phyloP scores from a whole-genome alignment of 2,329 filamentous ascomycete genomes.

The Colletotrichum incanum region DNA sequence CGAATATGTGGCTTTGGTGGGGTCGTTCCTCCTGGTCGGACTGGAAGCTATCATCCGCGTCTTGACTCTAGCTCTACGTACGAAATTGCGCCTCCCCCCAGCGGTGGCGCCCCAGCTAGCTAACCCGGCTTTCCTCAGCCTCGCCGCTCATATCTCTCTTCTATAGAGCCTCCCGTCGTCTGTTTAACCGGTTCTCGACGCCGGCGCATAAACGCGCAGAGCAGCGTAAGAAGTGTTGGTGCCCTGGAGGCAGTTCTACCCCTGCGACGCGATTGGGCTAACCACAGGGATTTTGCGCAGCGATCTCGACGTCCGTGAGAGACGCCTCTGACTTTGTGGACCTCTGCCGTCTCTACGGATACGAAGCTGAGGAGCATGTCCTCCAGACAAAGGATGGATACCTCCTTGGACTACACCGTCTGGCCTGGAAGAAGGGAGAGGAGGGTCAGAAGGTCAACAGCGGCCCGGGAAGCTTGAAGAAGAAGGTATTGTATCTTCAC shows the following conservation, averaged over 20 bases:
- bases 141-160: slow-evolving; percentile 85
- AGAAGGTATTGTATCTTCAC: slow-evolving; percentile 93
- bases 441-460: slow-evolving; percentile 84
- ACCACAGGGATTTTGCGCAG: slow-evolving; percentile 68
- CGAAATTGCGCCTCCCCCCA: slow-evolving; percentile 52
- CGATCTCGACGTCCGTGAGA: slow-evolving; percentile 82
- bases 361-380: slow-evolving; percentile 95
- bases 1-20: slow-evolving; percentile 90
- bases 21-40: slow-evolving; percentile 86
- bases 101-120: background rate
- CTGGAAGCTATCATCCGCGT: slow-evolving; percentile 88
- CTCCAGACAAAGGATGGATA: slow-evolving; percentile 96
- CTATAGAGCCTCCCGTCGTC: slow-evolving; percentile 84
- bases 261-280: slow-evolving; percentile 62
- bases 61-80: slow-evolving; percentile 90
- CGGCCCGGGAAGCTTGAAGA: slow-evolving; percentile 77
- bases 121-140: slow-evolving; percentile 64
- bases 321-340: slow-evolving; percentile 94
- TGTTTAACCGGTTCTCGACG: slow-evolving; percentile 86
- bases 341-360: slow-evolving; percentile 92
- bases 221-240: slow-evolving; percentile 75
- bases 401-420: slow-evolving; percentile 88
- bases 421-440: slow-evolving; percentile 88
- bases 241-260: background rate
- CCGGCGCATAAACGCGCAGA: slow-evolving; percentile 78